Conservation (phyloP, 2,329 filamentous ascomycete species). For the Diaporthe sp. region DNA sequence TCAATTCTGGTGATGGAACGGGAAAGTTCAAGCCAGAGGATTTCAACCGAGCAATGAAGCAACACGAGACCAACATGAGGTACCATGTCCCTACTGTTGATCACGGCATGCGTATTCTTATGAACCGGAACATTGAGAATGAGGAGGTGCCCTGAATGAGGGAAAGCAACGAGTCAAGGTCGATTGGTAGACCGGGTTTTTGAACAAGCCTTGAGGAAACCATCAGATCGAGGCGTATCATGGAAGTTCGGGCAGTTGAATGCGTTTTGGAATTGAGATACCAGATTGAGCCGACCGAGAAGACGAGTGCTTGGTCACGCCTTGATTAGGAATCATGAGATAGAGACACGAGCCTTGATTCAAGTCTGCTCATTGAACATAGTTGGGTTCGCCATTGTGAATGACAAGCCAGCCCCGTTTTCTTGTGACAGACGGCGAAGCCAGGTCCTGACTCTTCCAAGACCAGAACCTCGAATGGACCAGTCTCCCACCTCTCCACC, state of each 20-base stretch:
- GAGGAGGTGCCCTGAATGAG: too few relatives aligned
- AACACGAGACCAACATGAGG: neutral
- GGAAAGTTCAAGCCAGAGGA: conserved; percentile 22
- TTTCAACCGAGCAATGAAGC: conserved; percentile 16
- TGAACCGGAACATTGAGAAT: too few relatives aligned
- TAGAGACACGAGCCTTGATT: neutral
- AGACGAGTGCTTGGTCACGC: too few relatives aligned
- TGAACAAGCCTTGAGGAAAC: too few relatives aligned
- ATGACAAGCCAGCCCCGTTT: neutral
- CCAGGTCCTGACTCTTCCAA: neutral
- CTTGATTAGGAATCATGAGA: neutral
- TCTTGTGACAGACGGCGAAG: neutral
- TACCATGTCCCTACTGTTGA: conserved; percentile 4
- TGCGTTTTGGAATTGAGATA: too few relatives aligned
- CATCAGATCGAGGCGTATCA: too few relatives aligned
- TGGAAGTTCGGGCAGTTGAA: too few relatives aligned
- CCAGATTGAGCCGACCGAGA: too few relatives aligned
- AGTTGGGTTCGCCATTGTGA: neutral
- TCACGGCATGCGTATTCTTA: neutral
- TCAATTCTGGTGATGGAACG: conserved; percentile 13
- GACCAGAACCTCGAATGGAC: neutral
- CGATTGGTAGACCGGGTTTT: too few relatives aligned
- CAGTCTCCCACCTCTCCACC: neutral
- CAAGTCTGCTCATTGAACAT: neutral
- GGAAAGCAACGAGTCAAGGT: too few relatives aligned